These are phyloP conservation scores for Coprinellus aureogranulatus DNA, from an alignment of 768 basidiomycete genomes.

Conservation along the genomic window DNA sequence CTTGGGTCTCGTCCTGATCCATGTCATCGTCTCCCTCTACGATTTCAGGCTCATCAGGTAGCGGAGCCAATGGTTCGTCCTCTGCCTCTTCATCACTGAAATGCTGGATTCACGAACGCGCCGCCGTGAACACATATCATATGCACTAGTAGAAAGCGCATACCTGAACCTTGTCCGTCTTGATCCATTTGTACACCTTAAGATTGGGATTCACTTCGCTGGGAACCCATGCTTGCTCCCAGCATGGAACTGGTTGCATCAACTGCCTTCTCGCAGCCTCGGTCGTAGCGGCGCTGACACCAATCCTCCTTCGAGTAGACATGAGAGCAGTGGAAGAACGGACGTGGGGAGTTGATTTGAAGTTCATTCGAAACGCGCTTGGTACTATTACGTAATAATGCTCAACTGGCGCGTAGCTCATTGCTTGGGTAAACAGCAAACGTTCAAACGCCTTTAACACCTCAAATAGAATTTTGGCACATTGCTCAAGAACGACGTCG, in stretches of 20 bases:
- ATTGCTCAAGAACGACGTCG: too few relatives aligned
- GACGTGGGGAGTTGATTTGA: not conserved
- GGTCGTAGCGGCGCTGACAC: conserved; percentile 71
- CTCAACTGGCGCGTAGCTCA: too few relatives aligned
- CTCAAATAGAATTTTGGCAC: too few relatives aligned
- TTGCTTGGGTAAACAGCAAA: too few relatives aligned
- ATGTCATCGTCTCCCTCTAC: conserved; percentile 75
- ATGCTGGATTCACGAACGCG: conserved; percentile 48
- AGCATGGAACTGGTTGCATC: conserved; percentile 87
- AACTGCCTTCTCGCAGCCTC: conserved; percentile 80
- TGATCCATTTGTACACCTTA: conserved; percentile 75
- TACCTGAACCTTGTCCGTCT: conserved; percentile 77
- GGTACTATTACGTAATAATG: too few relatives aligned
- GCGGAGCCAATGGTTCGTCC: conserved; percentile 77
- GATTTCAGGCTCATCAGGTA: conserved; percentile 75
- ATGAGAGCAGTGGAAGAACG: conserved; percentile 32
- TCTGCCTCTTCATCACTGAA: conserved; percentile 86
- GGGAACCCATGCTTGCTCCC: conserved; percentile 75
- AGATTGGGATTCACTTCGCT: conserved; percentile 57
- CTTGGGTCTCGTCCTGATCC: conserved; percentile 64
- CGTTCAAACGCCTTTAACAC: too few relatives aligned
- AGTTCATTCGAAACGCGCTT: not conserved
- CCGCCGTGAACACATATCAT: not conserved
- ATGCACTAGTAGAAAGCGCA: conserved; percentile 19
- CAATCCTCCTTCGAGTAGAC: conserved; percentile 74